Evolutionary conservation across 257 asterid genomes (phyloP), one percentile per base, ranked within the genome.

Genomic region (Ilex aquifolium): DNA sequence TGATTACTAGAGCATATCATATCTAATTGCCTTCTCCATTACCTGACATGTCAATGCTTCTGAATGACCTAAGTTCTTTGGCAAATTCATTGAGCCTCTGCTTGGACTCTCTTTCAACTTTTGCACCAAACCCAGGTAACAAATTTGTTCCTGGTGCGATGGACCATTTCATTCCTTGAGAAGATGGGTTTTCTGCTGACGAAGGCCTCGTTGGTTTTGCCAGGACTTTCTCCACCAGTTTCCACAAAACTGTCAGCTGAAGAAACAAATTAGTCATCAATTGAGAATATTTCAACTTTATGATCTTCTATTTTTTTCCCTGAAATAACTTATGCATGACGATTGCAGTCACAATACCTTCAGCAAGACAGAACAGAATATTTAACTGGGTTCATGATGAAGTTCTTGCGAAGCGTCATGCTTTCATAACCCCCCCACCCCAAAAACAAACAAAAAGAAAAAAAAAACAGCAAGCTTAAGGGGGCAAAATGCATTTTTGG

Each of bases 201-300:
- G 67, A 64, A 27, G 94, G 62, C 61, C 68, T 83, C 1, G 78
- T 57, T 5, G 80, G 85, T 63, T 84, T 90, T 32, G 96, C 91
- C 57, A 85, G 79, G 56, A 90, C 64, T 74, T 87, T 87, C 78
- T 80, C 96, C 77, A 85, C 88, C 82, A 93, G 66, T 80, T 93
- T 93, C 97, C 99, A 90, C 60, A 93, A 40, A 84, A 93, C 99
- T 93, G 97, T 82, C 76, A 82, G 77, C 91, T 86, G 92, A 82
- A 85, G 59, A 79, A 61, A 82, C 66, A 69, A 75, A 81, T 93
- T 83, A 93, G 95, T 84, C 66, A 77, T 74, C 77, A 44, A 75
- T 68, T 73, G 83, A 81, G 79, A 21, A 21, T 21, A 21, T 21
- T 21, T 21, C 27, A 21, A 21, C 27, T 21, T 21, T 21, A 21